phyloP scores from a whole-genome alignment of 2,329 filamentous ascomycete species.

The Calonectria henricotiae region DNA sequence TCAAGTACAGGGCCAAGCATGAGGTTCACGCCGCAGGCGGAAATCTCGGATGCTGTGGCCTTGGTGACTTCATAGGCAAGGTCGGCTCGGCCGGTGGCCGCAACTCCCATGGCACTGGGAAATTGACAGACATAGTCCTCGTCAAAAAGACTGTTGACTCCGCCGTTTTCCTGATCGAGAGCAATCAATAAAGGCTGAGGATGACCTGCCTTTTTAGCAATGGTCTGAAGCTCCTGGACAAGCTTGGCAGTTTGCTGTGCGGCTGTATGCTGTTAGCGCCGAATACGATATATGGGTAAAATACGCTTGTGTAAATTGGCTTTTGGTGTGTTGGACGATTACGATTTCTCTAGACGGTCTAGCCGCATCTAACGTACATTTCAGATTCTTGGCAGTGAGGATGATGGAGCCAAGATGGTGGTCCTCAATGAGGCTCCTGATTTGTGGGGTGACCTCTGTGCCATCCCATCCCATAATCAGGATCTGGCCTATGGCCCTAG shows the following conservation, averaged over 20 bases:
- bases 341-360: conserved; percentile 20
- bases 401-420: conserved; percentile 92
- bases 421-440: conserved; percentile 84
- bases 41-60: conserved; percentile 92
- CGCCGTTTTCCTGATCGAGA: conserved; percentile 97
- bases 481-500: conserved; percentile 81
- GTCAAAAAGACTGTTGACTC: conserved; percentile 96
- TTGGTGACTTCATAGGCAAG: conserved; percentile 92
- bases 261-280: conserved; percentile 70
- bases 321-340: conserved; percentile 3
- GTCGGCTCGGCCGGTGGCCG: conserved; percentile 89
- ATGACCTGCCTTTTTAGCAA: conserved; percentile 92
- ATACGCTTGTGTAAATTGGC: conserved; percentile 10
- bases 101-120: conserved; percentile 95
- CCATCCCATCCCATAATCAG: conserved; percentile 91
- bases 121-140: conserved; percentile 97
- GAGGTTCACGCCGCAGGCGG: conserved; percentile 94
- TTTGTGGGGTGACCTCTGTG: conserved; percentile 86
- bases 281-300: conserved; percentile 8
- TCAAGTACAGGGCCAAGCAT: conserved; percentile 95
- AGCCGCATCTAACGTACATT: conserved; percentile 71
- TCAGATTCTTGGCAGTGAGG: conserved; percentile 87
- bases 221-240: conserved; percentile 92
- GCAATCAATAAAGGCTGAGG: conserved; percentile 91
- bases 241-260: conserved; percentile 91